Conservation (phyloP, 257 asterid species). For the Paraleonurus japonicus region DNA sequence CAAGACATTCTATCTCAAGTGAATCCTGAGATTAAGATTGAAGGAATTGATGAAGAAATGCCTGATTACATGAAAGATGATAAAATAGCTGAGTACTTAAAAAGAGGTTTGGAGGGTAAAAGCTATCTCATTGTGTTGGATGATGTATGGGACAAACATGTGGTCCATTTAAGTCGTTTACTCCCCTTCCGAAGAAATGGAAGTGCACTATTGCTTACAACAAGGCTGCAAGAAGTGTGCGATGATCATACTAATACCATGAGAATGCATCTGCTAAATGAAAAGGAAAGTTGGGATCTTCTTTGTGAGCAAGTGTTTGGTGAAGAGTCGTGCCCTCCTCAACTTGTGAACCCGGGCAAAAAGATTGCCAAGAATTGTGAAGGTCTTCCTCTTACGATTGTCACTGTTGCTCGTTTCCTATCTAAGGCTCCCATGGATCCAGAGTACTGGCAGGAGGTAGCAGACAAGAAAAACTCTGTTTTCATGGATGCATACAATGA, state of each 20-base stretch:
- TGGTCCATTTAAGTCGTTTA: not conserved
- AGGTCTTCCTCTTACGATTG: not conserved
- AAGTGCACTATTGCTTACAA: conserved; percentile 31
- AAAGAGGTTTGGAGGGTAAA: not conserved
- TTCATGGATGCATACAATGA: not conserved
- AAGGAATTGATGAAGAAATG: too few relatives aligned
- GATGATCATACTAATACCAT: not conserved
- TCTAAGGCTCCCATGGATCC: not conserved
- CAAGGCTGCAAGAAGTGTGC: conserved; percentile 8
- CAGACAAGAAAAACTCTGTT: not conserved
- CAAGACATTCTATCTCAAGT: too few relatives aligned
- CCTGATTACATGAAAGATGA: too few relatives aligned
- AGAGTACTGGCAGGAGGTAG: conserved; percentile 12
- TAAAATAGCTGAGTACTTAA: too few relatives aligned
- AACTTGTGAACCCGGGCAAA: not conserved
- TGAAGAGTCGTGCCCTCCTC: not conserved
- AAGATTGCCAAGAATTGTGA: not conserved
- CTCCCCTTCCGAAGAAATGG: conserved; percentile 28
- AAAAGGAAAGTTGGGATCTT: not conserved
- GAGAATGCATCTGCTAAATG: not conserved
- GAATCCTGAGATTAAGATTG: not conserved
- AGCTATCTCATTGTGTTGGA: too few relatives aligned
- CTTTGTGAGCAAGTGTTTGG: not conserved
- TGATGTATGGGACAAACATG: not conserved
- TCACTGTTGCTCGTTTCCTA: conserved; percentile 19